Percentiles rank a stretch among this genome's conserved stretches.
phyloP scores from a whole-genome alignment of 345 rosid species.

The Raphanus raphanistrum region DNA sequence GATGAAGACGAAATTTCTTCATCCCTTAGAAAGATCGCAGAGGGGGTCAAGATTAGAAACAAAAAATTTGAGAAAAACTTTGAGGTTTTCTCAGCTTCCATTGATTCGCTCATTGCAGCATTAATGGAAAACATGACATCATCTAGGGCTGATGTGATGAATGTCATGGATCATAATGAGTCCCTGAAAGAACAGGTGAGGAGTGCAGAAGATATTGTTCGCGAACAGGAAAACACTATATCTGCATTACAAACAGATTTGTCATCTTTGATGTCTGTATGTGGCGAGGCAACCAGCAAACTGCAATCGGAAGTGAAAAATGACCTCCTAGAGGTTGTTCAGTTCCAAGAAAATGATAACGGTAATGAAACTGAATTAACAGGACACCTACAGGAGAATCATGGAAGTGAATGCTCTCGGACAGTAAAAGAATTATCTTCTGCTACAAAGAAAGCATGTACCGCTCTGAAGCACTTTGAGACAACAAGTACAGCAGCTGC shows the following conservation, averaged over 20 bases:
- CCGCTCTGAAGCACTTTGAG: conserved; percentile 49
- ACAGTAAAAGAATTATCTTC: conserved; percentile 51
- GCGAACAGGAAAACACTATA: conserved; percentile 54
- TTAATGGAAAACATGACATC: conserved; percentile 51
- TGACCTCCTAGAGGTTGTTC: conserved; percentile 51
- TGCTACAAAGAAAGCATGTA: conserved; percentile 47
- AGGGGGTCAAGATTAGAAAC: conserved; percentile 52
- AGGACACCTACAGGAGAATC: conserved; percentile 36
- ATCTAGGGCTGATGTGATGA: conserved; percentile 45
- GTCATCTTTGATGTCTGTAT: conserved; percentile 54
- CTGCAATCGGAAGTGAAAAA: conserved; percentile 58
- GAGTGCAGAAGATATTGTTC: conserved; percentile 49
- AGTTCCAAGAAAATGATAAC: conserved; percentile 37
- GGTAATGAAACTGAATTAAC: conserved; percentile 39
- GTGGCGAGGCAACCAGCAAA: conserved; percentile 53
- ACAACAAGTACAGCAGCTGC: conserved; percentile 53
- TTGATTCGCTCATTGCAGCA: conserved; percentile 51
- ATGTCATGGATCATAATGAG: conserved; percentile 45
- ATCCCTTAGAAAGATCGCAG: conserved; percentile 51
- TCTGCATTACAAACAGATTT: conserved; percentile 49
- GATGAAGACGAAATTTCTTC: conserved; percentile 49
- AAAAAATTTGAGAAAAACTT: conserved; percentile 50
- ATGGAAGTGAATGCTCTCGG: conserved; percentile 41
- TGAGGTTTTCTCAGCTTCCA: conserved; percentile 48
- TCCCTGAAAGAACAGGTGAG: conserved; percentile 53